These are phyloP conservation scores for Phytophthora parvispora DNA, from an alignment of 352 stramenopile genomes.

Conservation along the genomic window DNA sequence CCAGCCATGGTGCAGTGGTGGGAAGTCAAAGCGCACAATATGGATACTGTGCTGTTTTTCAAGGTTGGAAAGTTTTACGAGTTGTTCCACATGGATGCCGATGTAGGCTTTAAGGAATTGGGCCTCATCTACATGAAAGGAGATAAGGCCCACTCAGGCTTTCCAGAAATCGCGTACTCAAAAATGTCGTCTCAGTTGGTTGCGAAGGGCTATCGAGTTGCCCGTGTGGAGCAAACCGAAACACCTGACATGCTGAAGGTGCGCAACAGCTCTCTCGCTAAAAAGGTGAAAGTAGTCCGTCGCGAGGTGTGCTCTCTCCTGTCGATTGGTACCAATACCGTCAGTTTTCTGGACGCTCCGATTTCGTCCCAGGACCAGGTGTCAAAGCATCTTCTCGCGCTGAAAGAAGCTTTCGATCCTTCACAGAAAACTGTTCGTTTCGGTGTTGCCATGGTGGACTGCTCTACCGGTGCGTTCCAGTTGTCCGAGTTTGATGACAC, in stretches of 20 bases:
- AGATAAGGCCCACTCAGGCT: constrained; percentile 97
- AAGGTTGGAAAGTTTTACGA: constrained; percentile 99
- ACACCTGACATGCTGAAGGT: constrained; percentile 98
- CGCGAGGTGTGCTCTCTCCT: constrained; percentile 98
- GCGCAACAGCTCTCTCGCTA: constrained; percentile 85
- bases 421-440: constrained; percentile 74
- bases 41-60: constrained; percentile 99
- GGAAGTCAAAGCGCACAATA: constrained; percentile 97
- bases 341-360: constrained; percentile 94
- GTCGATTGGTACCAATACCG: constrained; percentile 96
- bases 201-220: constrained; percentile 97
- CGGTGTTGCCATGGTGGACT: constrained; percentile 97
- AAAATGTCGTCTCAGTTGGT: constrained; percentile 97
- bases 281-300: constrained; percentile 91
- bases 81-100: constrained; percentile 98
- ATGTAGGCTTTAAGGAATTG: constrained; percentile 97
- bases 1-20: constrained; percentile 99
- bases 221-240: constrained; percentile 99
- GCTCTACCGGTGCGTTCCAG: constrained; percentile 93
- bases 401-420: constrained; percentile 82
- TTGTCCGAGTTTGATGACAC: constrained; percentile 99
- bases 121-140: constrained; percentile 99
- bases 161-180: constrained; percentile 98
- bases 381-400: constrained; percentile 67
- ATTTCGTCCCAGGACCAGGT: constrained; percentile 63